Evolutionary conservation across 208 protist species (phyloP), one percentile per base, ranked within the genome.

Genomic region (Wallacemonas sp.): DNA sequence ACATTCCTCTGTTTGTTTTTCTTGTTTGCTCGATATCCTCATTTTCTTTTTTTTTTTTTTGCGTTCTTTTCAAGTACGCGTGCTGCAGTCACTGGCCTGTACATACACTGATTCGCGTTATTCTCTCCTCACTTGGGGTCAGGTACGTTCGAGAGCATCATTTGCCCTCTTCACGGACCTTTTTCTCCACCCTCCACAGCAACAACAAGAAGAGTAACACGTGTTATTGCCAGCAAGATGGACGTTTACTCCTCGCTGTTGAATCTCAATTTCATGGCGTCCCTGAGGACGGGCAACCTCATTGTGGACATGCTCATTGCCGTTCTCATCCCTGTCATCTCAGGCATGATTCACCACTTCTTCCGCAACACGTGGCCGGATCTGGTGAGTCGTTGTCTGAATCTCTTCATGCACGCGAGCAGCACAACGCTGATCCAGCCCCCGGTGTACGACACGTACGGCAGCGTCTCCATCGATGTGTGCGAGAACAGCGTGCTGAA

Each of bases 261-360:
- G 68, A 95, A 92, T 48, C 78, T 93, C 29, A 93, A 93, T 63
- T 89, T 95, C 46, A 95, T 95, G 90, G 74, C 82, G 60, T 83
- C 86, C 44, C 77, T 92, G 67, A 68, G 87, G 41, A 95, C 90
- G 39, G 90, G 86, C n/a, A 87, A 93, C 62, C 63, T 85, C 64
- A 44, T 93, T 15, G 65, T 89, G 1, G 90, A 95, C 52, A 93
- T 93, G 78, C 61, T 92, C 21, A 85, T 93, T 53, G 86, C 82
- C 24, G 83, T 83, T 22, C 63, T 92, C n/a, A 78, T 95, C 53
- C 90, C 90, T 10, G 30, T 93, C 24, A 46, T 93, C 12, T 84
- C 79, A 17, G 61, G 74, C 46, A 52, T 57, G 13, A 64, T 95
- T 15, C 62, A 75, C 3, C 62, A 63, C 45, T 62, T 92, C 30